Base-by-base conservation (phyloP, 2,329 filamentous ascomycete genomes). In the Arthrobotrys megalospora region DNA sequence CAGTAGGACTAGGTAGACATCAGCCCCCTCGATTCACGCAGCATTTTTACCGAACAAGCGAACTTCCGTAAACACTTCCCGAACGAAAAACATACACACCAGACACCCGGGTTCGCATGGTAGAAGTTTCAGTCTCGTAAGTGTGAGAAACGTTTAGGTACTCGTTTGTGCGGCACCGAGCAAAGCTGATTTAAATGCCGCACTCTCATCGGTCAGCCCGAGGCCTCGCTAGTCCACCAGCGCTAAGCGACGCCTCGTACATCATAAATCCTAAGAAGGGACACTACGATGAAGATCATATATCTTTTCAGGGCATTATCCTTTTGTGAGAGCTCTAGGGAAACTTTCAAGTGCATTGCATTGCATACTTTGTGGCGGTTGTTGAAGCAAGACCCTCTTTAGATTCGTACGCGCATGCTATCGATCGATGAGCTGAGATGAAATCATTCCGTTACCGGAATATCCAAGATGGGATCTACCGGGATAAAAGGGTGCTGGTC, bases 231-330 rank as follows among this genome's bases (percentile, higher is more conserved):
- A n/a, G 14, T 36, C 24, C 14, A 48, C 41, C 41, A 43, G 60
- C 50, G 60, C 69, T 73, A 73, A 64, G n/a, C 16, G 28, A 66
- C 69, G 69, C 69, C 60, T 58, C 60, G 50, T 58, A 50, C 60
- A 60, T 73, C 69, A 66, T 66, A 53, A 34, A 47, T 62, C 55
- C 38, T 28, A 11, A 28, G 28, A 19, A 24, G 16, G 47, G 21
- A 48, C 32, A 53, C 28, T n/a, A 47, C 28, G 19, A 34, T 11
- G 69, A 73, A 38, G 69, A 73, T 73, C 69, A 53, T 48, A 50
- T 72, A 64, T 72, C 58, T 14, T 65, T 72, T 72, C 11, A 28
- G 67, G 58, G 47, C 7, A 63, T 63, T 48, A n/a, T 28, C 1
- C 55, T 41, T 41, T 60, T 60, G 50, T 28, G 48, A 55, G 68